These are phyloP conservation scores for Neotropicomus parvogracilis DNA, from an alignment of 1,284 basidiomycete species.

Conservation along the genomic window DNA sequence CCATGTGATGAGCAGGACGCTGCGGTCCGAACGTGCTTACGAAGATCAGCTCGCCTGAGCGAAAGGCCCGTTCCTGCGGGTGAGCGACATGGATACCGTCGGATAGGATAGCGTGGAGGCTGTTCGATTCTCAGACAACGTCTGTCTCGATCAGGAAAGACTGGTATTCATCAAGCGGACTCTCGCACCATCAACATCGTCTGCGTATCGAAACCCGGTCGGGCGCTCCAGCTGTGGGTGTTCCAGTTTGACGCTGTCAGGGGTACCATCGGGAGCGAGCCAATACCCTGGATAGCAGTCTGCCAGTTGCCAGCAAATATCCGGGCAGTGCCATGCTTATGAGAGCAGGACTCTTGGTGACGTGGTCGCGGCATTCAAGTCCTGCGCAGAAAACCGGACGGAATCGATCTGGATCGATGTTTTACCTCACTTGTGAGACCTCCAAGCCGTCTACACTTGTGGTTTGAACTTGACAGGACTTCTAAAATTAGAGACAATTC, in stretches of 20 bases:
- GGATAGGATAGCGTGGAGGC: background rate
- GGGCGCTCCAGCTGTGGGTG: background rate
- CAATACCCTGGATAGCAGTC: background rate
- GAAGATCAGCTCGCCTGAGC: background rate
- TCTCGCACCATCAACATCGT: background rate
- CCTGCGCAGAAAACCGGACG: too few species aligned
- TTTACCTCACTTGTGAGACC: too few species aligned
- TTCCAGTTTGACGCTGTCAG: background rate
- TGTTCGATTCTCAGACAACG: background rate
- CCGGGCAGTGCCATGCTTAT: too few species aligned
- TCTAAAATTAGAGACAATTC: too few species aligned
- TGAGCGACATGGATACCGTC: background rate
- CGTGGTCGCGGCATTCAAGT: too few species aligned
- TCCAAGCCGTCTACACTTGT: too few species aligned
- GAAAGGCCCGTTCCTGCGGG: background rate
- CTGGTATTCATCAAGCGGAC: background rate
- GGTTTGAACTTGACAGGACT: too few species aligned
- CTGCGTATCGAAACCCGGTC: background rate
- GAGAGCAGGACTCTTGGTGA: too few species aligned
- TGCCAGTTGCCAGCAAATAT: too few species aligned
- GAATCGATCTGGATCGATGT: too few species aligned
- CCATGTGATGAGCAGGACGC: background rate
- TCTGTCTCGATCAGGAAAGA: background rate
- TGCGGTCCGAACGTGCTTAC: background rate
- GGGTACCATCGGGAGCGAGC: too few species aligned